A percentile compares a stretch with the other conserved stretches of the same genome.
Conservation (phyloP, 192 early-diverging fungal species). For the Powellomyces hirtus region DNA sequence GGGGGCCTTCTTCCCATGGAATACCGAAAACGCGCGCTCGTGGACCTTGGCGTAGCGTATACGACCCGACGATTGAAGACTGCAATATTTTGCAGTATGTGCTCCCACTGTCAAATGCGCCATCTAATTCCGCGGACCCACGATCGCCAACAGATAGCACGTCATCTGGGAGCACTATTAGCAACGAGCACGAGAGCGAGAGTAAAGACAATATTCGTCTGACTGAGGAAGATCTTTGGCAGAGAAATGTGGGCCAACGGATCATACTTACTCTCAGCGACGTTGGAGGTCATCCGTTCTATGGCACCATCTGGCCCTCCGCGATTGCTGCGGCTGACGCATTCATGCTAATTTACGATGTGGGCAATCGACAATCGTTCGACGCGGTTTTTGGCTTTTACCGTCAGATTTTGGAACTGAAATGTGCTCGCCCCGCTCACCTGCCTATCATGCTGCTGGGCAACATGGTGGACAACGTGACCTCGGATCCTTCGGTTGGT, state of each 20-base stretch:
- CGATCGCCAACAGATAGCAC: constrained; percentile 8
- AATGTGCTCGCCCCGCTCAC: constrained; percentile 16
- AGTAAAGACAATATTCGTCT: not conserved
- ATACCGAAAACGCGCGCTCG: not conserved
- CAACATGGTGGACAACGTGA: constrained; percentile 42
- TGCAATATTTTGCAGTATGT: constrained; percentile 25
- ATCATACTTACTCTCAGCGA: constrained; percentile 35
- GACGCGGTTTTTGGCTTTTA: constrained; percentile 36
- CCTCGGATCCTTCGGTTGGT: constrained; percentile 9
- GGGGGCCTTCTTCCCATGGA: not conserved
- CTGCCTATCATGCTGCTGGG: constrained; percentile 39
- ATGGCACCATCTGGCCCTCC: constrained; percentile 23
- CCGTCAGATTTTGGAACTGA: constrained; percentile 26
- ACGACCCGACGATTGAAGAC: constrained; percentile 39
- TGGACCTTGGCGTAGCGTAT: constrained; percentile 8
- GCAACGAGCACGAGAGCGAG: not conserved
- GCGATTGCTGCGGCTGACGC: constrained; percentile 38
- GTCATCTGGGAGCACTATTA: constrained; percentile 8
- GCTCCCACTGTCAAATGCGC: constrained; percentile 2
- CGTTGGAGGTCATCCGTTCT: constrained; percentile 35
- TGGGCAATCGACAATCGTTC: constrained; percentile 29
- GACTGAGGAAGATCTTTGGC: constrained; percentile 26
- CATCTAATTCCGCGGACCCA: not conserved
- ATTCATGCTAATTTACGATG: constrained; percentile 43
- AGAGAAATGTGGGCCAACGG: constrained; percentile 17